Conservation (phyloP, 768 basidiomycete genomes). For the Podaxis sp. region DNA sequence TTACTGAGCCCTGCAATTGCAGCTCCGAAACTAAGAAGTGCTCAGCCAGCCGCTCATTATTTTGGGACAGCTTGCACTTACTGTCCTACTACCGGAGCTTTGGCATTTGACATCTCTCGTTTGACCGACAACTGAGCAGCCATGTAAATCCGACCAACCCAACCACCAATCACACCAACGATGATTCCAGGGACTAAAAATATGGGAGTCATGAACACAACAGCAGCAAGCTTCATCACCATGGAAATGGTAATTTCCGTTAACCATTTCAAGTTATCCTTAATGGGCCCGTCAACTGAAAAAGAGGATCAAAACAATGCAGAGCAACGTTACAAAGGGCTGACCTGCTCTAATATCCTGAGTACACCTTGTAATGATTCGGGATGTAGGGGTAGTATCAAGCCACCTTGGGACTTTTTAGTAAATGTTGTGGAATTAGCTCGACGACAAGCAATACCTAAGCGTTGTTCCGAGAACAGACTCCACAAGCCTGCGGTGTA, state of each 20-base stretch:
- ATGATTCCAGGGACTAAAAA: constrained; percentile 29
- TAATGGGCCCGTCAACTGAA: constrained; percentile 43
- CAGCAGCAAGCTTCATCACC: constrained; percentile 36
- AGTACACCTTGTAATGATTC: constrained; percentile 60
- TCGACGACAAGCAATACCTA: constrained; percentile 29
- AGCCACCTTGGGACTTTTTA: constrained; percentile 32
- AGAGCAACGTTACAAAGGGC: background rate
- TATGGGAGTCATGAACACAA: constrained; percentile 36
- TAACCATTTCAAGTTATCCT: constrained; percentile 24
- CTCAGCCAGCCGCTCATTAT: background rate
- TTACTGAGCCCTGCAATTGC: constrained; percentile 51
- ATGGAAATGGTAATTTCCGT: constrained; percentile 28
- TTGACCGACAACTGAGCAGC: constrained; percentile 41
- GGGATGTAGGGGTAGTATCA: constrained; percentile 35
- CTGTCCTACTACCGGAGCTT: constrained; percentile 41
- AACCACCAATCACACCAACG: constrained; percentile 15
- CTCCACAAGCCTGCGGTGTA: constrained; percentile 47
- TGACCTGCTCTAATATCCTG: constrained; percentile 50
- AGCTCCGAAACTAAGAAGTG: constrained; percentile 40
- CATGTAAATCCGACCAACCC: constrained; percentile 34
- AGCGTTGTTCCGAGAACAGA: constrained; percentile 57
- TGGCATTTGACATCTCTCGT: constrained; percentile 39
- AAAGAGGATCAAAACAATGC: background rate
- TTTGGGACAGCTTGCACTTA: constrained; percentile 22
- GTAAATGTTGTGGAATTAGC: background rate